Percentiles rank a stretch among this genome's conserved stretches.
Conservation (phyloP, 2,329 filamentous ascomycete species). For the Fusarium nodosum region DNA sequence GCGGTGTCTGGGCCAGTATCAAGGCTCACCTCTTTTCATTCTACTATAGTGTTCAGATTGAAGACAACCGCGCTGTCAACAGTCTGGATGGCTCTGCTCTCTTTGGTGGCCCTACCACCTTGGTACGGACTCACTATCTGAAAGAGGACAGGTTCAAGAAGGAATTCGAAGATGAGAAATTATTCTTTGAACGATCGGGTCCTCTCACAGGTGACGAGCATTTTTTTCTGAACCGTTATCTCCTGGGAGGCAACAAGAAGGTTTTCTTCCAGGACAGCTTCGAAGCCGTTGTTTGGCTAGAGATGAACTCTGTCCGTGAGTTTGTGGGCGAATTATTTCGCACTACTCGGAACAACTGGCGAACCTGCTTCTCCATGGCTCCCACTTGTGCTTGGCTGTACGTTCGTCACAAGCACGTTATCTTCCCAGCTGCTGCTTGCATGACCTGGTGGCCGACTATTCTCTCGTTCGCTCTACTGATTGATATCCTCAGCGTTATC, state of each 20-base stretch:
- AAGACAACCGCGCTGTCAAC: constrained; percentile 18
- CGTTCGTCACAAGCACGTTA: neutral
- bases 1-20: constrained; percentile 4
- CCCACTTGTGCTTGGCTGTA: neutral
- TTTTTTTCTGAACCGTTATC: constrained; percentile 25
- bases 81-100: constrained; percentile 26
- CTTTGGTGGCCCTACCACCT: constrained; percentile 11
- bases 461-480: neutral
- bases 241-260: constrained; percentile 15
- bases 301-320: neutral
- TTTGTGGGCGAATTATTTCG: constrained; percentile 26
- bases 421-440: neutral
- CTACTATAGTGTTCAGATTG: constrained; percentile 9
- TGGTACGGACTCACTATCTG: constrained; percentile 21
- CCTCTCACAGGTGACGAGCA: constrained; percentile 31
- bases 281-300: constrained; percentile 2
- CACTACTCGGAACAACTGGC: constrained; percentile 14
- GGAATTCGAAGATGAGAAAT: constrained; percentile 28
- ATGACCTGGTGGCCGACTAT: constrained; percentile 5
- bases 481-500: neutral
- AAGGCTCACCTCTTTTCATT: constrained; percentile 21
- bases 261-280: constrained; percentile 27
- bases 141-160: constrained; percentile 8
- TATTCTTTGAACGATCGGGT: constrained; percentile 20
- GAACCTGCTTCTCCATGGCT: neutral